Conservation (phyloP, 1,284 basidiomycete genomes). For the Trametes polyzona region DNA sequence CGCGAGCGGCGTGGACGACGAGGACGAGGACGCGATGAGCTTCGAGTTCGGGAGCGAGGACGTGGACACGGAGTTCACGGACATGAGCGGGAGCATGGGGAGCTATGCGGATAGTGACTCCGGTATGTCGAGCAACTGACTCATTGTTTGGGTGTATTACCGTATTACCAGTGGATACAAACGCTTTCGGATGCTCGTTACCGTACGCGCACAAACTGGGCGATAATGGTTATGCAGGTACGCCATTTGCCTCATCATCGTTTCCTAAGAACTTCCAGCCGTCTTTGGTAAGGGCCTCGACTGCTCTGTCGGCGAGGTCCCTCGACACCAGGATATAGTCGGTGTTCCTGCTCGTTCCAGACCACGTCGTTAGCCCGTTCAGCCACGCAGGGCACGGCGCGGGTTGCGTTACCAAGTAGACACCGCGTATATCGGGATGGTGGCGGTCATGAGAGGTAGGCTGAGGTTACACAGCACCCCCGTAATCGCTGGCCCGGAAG, state of each 20-base stretch:
- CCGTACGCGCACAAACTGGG: no score
- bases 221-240: no score
- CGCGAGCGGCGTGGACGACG: constrained; percentile 32
- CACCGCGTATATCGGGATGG: constrained; percentile 62
- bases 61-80: constrained; percentile 32
- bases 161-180: neutral
- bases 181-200: neutral
- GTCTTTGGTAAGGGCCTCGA: constrained; percentile 46
- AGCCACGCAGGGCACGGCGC: neutral
- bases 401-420: constrained; percentile 64
- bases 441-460: constrained; percentile 56
- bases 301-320: constrained; percentile 45
- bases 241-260: no score
- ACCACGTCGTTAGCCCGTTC: neutral
- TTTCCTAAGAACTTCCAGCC: constrained; percentile 44
- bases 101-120: constrained; percentile 51
- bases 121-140: constrained; percentile 28
- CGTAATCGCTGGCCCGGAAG: constrained; percentile 48
- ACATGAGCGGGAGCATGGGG: constrained; percentile 37
- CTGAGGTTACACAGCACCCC: constrained; percentile 63
- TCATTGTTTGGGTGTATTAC: neutral
- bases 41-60: constrained; percentile 37
- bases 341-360: constrained; percentile 66
- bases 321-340: constrained; percentile 62
- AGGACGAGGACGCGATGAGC: constrained; percentile 21